Percentiles rank a stretch among this genome's conserved stretches.
Evolutionary conservation across 495 filamentous ascomycete genomes (phyloP).

Genomic region (Tuber indicum): DNA sequence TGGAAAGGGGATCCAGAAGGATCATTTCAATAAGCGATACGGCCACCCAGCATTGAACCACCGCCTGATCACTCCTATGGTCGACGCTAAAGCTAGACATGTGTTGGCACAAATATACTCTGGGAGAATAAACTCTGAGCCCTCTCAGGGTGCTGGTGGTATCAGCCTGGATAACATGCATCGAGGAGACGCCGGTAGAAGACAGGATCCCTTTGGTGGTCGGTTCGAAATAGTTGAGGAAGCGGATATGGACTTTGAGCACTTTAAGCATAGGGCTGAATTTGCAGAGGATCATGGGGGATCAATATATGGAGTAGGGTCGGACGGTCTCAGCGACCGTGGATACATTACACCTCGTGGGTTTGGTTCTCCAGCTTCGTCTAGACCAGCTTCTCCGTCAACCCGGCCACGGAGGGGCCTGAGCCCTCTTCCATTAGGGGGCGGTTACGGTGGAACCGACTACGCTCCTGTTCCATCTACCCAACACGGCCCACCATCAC

Average conservation of each 20-base stretch:
- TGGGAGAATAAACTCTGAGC: conserved; percentile 58
- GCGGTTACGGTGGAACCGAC: conserved; percentile 18
- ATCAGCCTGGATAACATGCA: conserved; percentile 74
- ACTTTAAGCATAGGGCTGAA: conserved; percentile 80
- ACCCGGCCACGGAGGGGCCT: conserved; percentile 10
- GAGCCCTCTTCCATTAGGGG: conserved; percentile 24
- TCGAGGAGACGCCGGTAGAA: conserved; percentile 65
- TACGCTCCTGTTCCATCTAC: conserved; percentile 24
- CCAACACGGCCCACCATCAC: conserved; percentile 15
- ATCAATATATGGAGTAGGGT: conserved; percentile 41
- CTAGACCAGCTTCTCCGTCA: conserved; percentile 31
- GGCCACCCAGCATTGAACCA: conserved; percentile 87
- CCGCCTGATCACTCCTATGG: conserved; percentile 89
- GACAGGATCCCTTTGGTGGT: conserved; percentile 45
- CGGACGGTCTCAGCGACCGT: conserved; percentile 37
- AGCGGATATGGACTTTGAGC: conserved; percentile 82
- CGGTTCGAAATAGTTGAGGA: conserved; percentile 88
- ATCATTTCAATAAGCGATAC: conserved; percentile 73
- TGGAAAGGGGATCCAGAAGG: conserved; percentile 48
- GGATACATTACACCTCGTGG: conserved; percentile 35
- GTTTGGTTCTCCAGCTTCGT: conserved; percentile 35
- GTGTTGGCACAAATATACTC: conserved; percentile 72
- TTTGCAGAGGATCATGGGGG: conserved; percentile 84
- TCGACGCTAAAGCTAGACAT: conserved; percentile 79
- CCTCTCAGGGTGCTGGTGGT: conserved; percentile 51